Conservation (phyloP, 768 basidiomycete genomes). For the Kwoniella sp. region DNA sequence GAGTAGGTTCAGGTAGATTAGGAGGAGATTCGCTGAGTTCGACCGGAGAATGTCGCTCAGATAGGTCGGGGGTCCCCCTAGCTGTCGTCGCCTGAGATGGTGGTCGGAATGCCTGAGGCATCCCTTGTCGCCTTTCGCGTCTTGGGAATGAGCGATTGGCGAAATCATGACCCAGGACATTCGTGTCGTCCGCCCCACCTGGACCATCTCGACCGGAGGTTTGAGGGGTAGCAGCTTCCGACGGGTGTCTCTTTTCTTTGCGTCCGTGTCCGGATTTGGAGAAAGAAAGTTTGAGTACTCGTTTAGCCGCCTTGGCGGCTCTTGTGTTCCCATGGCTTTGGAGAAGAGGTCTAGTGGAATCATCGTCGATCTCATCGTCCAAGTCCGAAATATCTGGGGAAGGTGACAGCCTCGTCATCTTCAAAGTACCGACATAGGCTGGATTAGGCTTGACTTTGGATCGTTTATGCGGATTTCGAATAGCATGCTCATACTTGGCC, state of each 20-base stretch:
- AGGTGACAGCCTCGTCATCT: background rate
- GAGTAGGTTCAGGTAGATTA: background rate
- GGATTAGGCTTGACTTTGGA: background rate
- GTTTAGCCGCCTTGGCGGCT: background rate
- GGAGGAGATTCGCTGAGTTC: background rate
- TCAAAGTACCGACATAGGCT: background rate
- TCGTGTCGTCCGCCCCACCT: background rate
- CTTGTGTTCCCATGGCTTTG: background rate
- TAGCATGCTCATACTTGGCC: slow-evolving; percentile 1
- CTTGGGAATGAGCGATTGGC: background rate
- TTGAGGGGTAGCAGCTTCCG: background rate
- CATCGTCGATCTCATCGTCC: background rate
- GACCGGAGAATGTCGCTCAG: background rate
- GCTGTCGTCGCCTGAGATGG: background rate
- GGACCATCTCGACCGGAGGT: background rate
- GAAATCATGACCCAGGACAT: background rate
- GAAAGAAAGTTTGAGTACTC: background rate
- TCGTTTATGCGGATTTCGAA: slow-evolving; percentile 6
- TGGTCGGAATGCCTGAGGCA: background rate
- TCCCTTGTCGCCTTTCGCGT: background rate
- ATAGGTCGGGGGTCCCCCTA: background rate
- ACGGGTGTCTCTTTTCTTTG: background rate
- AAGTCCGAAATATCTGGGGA: background rate
- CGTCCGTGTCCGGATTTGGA: background rate
- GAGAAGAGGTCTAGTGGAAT: background rate